A percentile compares a stretch with the other conserved stretches of the same genome.
These are phyloP conservation scores for Cercospora beticola DNA, from an alignment of 2,329 filamentous ascomycete species.

Conservation along the genomic window DNA sequence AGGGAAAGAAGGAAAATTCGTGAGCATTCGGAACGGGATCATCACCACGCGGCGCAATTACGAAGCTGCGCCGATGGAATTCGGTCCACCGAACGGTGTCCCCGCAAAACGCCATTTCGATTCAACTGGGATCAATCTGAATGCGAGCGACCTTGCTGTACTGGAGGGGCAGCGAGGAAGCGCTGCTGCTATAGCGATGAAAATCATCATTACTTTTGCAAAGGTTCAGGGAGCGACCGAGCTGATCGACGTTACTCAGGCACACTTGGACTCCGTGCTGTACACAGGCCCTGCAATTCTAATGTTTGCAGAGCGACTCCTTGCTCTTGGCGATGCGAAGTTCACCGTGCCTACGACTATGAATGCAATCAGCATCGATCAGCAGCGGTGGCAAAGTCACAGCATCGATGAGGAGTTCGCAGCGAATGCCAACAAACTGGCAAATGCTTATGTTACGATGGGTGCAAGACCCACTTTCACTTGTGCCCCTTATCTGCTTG, in stretches of 20 bases:
- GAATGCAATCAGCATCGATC: constrained; percentile 49
- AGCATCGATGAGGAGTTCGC: constrained; percentile 39
- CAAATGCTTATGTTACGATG: constrained; percentile 43
- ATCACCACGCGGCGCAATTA: not conserved
- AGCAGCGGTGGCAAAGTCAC: constrained; percentile 42
- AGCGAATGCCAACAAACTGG: constrained; percentile 38
- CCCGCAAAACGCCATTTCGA: not conserved
- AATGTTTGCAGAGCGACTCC: constrained; percentile 41
- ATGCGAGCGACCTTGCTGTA: not conserved
- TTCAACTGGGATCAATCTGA: not conserved
- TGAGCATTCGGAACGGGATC: not conserved
- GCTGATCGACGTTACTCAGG: constrained; percentile 43
- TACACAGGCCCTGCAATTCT: constrained; percentile 46
- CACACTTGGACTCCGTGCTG: constrained; percentile 46
- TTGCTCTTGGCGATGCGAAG: constrained; percentile 37
- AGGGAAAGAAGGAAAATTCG: not conserved
- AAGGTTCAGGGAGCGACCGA: constrained; percentile 36
- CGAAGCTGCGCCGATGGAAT: not conserved
- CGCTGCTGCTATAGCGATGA: constrained; percentile 42
- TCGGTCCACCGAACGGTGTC: not conserved
- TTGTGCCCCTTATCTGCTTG: constrained; percentile 47
- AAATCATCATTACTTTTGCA: constrained; percentile 43
- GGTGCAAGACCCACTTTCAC: constrained; percentile 46
- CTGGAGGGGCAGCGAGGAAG: constrained; percentile 35
- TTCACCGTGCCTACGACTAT: constrained; percentile 44